Base-by-base conservation (phyloP, 768 basidiomycete genomes). In the Mycena polygramma region DNA sequence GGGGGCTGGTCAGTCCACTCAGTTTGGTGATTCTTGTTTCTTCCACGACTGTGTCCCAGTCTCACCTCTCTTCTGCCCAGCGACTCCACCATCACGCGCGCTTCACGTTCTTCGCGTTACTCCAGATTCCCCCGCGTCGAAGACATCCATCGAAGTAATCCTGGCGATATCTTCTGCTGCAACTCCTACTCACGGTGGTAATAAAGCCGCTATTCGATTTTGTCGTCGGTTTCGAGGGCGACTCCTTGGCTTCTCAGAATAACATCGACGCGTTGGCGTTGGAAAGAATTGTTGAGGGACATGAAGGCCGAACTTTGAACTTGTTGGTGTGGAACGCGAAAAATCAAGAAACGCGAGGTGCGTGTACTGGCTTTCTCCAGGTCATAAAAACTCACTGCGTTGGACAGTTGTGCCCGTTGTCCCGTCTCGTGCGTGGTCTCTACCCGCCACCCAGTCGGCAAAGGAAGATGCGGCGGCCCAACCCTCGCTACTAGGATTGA, bases 401-500 rank as follows among this genome's bases (percentile, higher is more conserved):
- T 17, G 49, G 48, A 53, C 71, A 98, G 96, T 93, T 68, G 94
- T 98, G 3, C 86, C 92, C 7, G 90, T 99, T 60, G 83, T 87
- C 2, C 98, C 98, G 24, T 97, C 96, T 17, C 86, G 96, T 26
- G 84, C 85, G 66, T 99, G 97, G 98, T 88, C 91, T 24, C 85
- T 87, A 68, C 79, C 86, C 64, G 63, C 75, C 82, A 55, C 80
- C 81, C 14, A 81, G 80, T 54, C 79, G 75, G 43, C 79, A 82
- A 71, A 84, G 63, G 78, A 84, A 19, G 84, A 81, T 48, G 72
- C 82, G 9, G 82, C 81, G 22, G 81, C 85, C 7, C 92, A 94
- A 75, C 97, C 97, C 6, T 97, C 96, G 11, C 81, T 99, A n/a
- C 86, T 99, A 30, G 98, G 98, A 0, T 85, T 99, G 9, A 96